Percentiles rank a stretch among this genome's conserved stretches.
Evolutionary conservation across 116 monocot species (phyloP).

Genomic region (Phalaenopsis hybrid): DNA sequence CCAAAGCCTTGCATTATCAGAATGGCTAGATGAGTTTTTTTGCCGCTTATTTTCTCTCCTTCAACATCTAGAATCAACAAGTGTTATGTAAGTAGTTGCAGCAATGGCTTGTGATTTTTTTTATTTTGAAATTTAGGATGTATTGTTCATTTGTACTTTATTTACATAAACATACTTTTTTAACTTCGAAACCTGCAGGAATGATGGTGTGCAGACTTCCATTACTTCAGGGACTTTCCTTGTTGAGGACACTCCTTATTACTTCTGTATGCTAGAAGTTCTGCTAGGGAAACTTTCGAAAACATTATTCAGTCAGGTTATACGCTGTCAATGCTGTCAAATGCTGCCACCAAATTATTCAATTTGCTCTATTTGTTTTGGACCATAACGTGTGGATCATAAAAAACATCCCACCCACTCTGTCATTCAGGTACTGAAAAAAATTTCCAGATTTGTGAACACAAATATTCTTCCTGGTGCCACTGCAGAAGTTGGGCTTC

Average conservation of each 20-base stretch:
- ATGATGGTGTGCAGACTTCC: constrained; percentile 60
- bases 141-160: not conserved
- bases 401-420: too few species aligned
- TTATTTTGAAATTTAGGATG: not conserved
- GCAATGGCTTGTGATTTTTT: not conserved
- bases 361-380: constrained; percentile 10
- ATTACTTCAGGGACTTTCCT: constrained; percentile 83
- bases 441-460: constrained; percentile 85
- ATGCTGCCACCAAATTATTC: not conserved
- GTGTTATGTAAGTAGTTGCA: constrained; percentile 50
- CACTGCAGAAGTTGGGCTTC: constrained; percentile 83
- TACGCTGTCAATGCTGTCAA: constrained; percentile 8
- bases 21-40: constrained; percentile 99
- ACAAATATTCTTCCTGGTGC: constrained; percentile 94
- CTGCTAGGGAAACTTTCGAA: constrained; percentile 80
- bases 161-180: not conserved
- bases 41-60: constrained; percentile 87
- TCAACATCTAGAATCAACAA: constrained; percentile 79
- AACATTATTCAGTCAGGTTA: constrained; percentile 72
- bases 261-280: constrained; percentile 87
- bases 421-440: constrained; percentile 57
- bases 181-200: constrained; percentile 33
- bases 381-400: not conserved
- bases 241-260: constrained; percentile 73
- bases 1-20: constrained; percentile 58